Evolutionary conservation across 495 filamentous ascomycete species (phyloP), one percentile per base, ranked within the genome.

Genomic region (Aspergillus indologenus): DNA sequence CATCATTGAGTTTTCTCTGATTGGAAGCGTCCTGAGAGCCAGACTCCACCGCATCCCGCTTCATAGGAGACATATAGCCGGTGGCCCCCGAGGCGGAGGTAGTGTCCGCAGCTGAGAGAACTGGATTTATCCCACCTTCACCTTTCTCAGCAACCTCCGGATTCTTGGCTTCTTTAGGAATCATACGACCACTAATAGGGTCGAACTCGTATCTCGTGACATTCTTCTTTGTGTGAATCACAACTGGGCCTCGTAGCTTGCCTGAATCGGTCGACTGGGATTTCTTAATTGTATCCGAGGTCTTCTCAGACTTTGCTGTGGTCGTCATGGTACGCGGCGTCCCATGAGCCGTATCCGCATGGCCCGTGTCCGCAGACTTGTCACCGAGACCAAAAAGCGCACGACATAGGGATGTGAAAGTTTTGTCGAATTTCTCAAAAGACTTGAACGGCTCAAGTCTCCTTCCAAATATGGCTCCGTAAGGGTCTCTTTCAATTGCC

Each of bases 101-200:
- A 14, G 12, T 8, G 5, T 14, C 12, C 2, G 29, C 18, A 24
- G 18, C 19, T 44, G 57, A 34, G 8, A 24, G 14, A 11, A 40
- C 29, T 4, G 12, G 21, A 48, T 8, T 14, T 2, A 24, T 9
- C 47, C 45, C 40, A 23, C 9, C 43, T 54, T 40, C 22, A 29
- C 7, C n/a, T 24, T 26, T 18, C 4, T 58, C 14, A 6, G 20
- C 12, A 14, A 47, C 11, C 55, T 63, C 43, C 1, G 49, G 45
- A 12, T 45, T 45, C 20, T 48, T 47, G 1, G 63, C 51, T 48
- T 63, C 52, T 48, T 46, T 61, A 0, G 64, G 70, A 12, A 65
- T 59, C 76, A 79, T 79, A 21, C 74, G 69, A 5, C 72, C 71
- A 62, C 68, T 74, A 40, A 79, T 71, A 8, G 76, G 76, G 40